A percentile compares a stretch with the other conserved stretches of the same genome.
Conservation (phyloP, 768 basidiomycete species). For the Collybia nuda region DNA sequence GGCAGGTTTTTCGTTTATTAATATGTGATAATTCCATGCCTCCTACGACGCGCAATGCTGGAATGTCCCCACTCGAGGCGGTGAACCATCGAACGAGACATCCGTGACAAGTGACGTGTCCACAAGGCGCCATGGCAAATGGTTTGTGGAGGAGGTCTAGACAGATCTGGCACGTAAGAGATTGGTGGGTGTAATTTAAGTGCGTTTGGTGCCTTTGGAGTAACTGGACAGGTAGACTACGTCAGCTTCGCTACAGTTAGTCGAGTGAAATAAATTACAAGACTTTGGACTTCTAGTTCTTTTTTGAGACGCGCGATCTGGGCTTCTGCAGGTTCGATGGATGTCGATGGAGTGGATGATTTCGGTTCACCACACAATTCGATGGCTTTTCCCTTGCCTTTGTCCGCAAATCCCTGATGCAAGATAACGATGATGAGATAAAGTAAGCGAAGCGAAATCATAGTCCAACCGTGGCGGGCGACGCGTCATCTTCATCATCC, state of each 20-base stretch:
- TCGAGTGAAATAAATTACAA: constrained; percentile 27
- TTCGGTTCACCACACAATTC: constrained; percentile 16
- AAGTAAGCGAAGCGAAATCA: background rate
- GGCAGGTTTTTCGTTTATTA: constrained; percentile 66
- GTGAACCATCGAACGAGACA: constrained; percentile 83
- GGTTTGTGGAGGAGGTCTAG: constrained; percentile 73
- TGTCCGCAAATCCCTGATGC: constrained; percentile 26
- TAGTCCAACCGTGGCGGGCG: constrained; percentile 18
- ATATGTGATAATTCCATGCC: constrained; percentile 33
- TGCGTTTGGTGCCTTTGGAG: constrained; percentile 53
- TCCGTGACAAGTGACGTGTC: constrained; percentile 67
- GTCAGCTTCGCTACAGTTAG: background rate
- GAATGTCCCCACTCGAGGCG: constrained; percentile 40
- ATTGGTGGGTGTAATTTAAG: constrained; percentile 55
- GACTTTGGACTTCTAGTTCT: constrained; percentile 39
- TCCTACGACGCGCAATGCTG: constrained; percentile 22
- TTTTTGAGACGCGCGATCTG: constrained; percentile 41
- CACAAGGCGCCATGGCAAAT: constrained; percentile 74
- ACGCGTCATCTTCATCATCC: constrained; percentile 4
- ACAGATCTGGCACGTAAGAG: constrained; percentile 78
- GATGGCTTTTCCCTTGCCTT: constrained; percentile 39
- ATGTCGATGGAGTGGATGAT: constrained; percentile 2
- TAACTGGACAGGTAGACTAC: constrained; percentile 30
- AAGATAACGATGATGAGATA: background rate
- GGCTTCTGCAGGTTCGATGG: constrained; percentile 15